Percentiles rank a stretch among this genome's conserved stretches.
phyloP scores from a whole-genome alignment of 768 basidiomycete genomes.

The Pulveroboletus sp. region DNA sequence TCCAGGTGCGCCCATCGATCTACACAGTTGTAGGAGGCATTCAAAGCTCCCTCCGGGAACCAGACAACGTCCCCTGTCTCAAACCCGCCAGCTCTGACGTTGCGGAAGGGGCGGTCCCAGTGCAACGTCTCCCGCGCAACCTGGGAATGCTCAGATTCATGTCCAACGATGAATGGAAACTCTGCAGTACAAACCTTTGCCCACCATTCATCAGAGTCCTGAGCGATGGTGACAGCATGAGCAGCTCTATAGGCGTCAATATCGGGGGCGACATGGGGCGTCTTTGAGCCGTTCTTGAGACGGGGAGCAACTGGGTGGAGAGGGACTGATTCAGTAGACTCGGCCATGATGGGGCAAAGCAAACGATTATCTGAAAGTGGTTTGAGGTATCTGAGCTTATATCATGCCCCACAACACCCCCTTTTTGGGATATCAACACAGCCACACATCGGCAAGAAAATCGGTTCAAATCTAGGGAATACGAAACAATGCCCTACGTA shows the following conservation, averaged over 20 bases:
- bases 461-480: too few species aligned
- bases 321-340: slow-evolving; percentile 30
- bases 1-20: slow-evolving; percentile 93
- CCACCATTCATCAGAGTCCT: slow-evolving; percentile 86
- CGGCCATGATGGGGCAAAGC: slow-evolving; percentile 38
- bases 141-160: slow-evolving; percentile 29
- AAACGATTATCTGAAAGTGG: slow-evolving; percentile 1
- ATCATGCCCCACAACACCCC: slow-evolving; percentile 11
- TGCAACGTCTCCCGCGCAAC: slow-evolving; percentile 72
- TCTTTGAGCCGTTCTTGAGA: slow-evolving; percentile 58
- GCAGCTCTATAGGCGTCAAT: slow-evolving; percentile 67
- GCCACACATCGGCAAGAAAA: slow-evolving; percentile 15
- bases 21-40: slow-evolving; percentile 96
- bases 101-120: slow-evolving; percentile 90
- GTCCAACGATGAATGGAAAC: neutral
- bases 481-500: neutral
- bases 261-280: slow-evolving; percentile 77
- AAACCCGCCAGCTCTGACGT: slow-evolving; percentile 81
- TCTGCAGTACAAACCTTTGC: slow-evolving; percentile 50
- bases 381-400: slow-evolving; percentile 9
- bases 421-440: slow-evolving; percentile 17
- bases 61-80: slow-evolving; percentile 85
- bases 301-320: slow-evolving; percentile 79
- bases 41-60: slow-evolving; percentile 95
- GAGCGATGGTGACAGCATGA: slow-evolving; percentile 72